Base-by-base conservation (phyloP, 306 rosid species). In the Vigna reflexopilosa region DNA sequence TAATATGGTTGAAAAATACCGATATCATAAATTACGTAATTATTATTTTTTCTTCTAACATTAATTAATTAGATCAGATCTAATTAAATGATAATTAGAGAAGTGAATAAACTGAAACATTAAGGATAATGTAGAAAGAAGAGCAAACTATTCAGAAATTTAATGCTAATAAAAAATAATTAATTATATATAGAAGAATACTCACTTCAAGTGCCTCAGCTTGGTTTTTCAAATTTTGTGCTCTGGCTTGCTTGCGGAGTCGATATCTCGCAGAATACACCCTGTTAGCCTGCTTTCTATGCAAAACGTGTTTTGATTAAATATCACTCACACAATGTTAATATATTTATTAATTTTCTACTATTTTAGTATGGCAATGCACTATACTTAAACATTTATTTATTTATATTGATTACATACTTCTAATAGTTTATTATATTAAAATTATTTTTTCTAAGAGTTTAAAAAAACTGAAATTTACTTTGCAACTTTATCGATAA, bases 211-310 rank as follows among this genome's bases (percentile, higher is more conserved):
- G 64, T 17, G 19, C 0, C 0, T 66, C 56, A 16, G 19, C 36
- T 5, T 52, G 11, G 19, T 0, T 40, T 3, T 5, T 4, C 52
- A 38, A 44, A 17, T 52, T 1, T 5, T 22, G 10, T 3, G 26
- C 1, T 45, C 0, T 40, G 0, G 45, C 67, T 52, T 1, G 28
- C 74, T 77, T 77, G 9, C 44, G 14, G 10, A 15, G 54, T 1
- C 67, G 47, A 26, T 64, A 24, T 76, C 44, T 65, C 0, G 80
- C 80, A 9, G 65, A 4, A 76, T 76, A 51, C 9, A 76, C 24
- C 22, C 72, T 75, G 15, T 63, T 75, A 0, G 79, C 79, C n/a
- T 47, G 50, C 72, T 30, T 17, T 30, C 79, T 65, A 5, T 62
- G 32, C 14, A 62, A 34, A 28, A 0, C 5, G 13, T 59, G 7